Base-by-base conservation (phyloP, 1,284 basidiomycete species). In the Cryptococcus sp. region DNA sequence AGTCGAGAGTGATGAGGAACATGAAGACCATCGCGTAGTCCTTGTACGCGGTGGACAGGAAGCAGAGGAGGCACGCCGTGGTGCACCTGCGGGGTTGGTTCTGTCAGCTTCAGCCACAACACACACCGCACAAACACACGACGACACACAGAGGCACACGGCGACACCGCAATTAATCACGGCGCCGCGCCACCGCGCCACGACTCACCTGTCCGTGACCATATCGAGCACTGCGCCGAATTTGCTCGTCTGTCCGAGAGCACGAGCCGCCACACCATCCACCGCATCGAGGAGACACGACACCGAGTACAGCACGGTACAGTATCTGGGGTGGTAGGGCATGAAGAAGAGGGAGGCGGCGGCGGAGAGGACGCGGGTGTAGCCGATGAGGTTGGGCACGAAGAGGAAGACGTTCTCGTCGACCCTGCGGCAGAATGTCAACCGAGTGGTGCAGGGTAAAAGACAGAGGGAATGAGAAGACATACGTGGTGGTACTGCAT, bases 171-270 rank as follows among this genome's bases (percentile, higher is more conserved):
- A 33, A 5, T 33, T 9, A 4, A 5, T 33, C 28, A 33, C 28
- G 5, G 28, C 28, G 28, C 28, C 28, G 28, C 28, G 5, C 4
- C 20, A 16, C n/a, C 7, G 21, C 16, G 18, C 16, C 24, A 20
- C n/a, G 54, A 78, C 82, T 65, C 62, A 95, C 90, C 95, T 82
- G 77, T 99, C 95, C n/a, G 96, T 98, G 53, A 99, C 95, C 96
- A 99, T 99, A 78, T 99, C 96, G 67, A 99, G 80, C 40, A 98
- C 95, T 4, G 93, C 94, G 40, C 96, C 96, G 76, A 98, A 98
- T 79, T 95, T 95, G 57, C 89, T 92, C 18, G 90, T 86, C 78
- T 99, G 95, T 7, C 86, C 86, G 37, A 97, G 79, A 2, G 84
- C 84, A 56, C 96, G 83, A n/a, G 96, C 96, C 4, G 89, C 94